These are phyloP conservation scores for Triticum urartu DNA, from an alignment of 176 grass and related monocot species.

Conservation along the genomic window DNA sequence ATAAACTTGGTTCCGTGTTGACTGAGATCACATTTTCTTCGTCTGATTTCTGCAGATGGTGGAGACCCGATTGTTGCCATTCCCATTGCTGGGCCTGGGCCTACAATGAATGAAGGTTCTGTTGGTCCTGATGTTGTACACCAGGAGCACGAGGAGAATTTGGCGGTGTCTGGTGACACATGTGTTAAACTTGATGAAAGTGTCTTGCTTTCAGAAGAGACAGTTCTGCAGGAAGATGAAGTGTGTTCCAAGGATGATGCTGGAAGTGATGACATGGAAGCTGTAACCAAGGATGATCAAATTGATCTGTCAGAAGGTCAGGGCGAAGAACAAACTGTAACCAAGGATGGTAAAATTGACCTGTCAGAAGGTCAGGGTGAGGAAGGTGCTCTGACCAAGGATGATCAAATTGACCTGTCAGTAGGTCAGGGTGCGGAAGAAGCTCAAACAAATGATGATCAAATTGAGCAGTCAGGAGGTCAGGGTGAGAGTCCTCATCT, in stretches of 20 bases:
- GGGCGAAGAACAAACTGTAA: not conserved
- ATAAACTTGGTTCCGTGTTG: not conserved
- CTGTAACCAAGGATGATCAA: constrained; percentile 11
- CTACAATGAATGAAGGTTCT: constrained; percentile 35
- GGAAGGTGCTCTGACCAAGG: constrained; percentile 1
- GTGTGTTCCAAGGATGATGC: constrained; percentile 19
- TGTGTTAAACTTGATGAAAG: constrained; percentile 38
- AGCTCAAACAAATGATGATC: constrained; percentile 13
- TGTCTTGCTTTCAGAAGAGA: constrained; percentile 12
- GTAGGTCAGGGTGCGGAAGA: constrained; percentile 15
- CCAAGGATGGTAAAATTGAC: constrained; percentile 10
- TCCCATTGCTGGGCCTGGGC: constrained; percentile 24
- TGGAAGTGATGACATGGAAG: constrained; percentile 13
- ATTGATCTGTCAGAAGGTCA: constrained; percentile 22
- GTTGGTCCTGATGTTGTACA: not conserved
- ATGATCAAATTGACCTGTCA: constrained; percentile 20
- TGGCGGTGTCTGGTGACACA: not conserved
- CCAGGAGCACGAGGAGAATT: not conserved
- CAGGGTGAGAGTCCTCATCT: constrained; percentile 3
- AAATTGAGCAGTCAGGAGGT: constrained; percentile 22
- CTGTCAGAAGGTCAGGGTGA: constrained; percentile 9
- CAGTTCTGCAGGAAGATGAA: constrained; percentile 27
- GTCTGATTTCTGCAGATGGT: constrained; percentile 61
- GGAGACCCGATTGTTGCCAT: constrained; percentile 12
- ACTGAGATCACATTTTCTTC: not conserved